A percentile compares a stretch with the other conserved stretches of the same genome.
phyloP scores from a whole-genome alignment of 805 yeast genomes.

The Ogataea paraovalis region DNA sequence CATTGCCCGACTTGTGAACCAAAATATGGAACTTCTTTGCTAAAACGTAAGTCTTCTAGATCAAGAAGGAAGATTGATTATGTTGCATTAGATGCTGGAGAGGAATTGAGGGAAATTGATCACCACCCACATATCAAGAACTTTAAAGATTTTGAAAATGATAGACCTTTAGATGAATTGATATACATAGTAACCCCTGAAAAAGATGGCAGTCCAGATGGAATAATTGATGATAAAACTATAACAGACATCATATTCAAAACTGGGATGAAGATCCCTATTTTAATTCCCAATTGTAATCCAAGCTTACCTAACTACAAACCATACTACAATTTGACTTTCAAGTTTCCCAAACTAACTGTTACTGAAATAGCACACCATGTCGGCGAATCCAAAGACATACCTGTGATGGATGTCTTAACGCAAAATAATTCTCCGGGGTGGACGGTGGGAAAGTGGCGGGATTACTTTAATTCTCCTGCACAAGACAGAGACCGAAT shows the following conservation, averaged over 20 bases:
- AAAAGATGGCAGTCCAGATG: slow-evolving; percentile 12
- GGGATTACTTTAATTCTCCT: slow-evolving; percentile 55
- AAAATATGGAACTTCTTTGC: slow-evolving; percentile 45
- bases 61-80: slow-evolving; percentile 62
- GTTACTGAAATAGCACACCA: slow-evolving; percentile 52
- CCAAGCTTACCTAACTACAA: slow-evolving; percentile 9
- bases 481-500: slow-evolving; percentile 54
- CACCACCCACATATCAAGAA: slow-evolving; percentile 54
- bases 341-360: slow-evolving; percentile 49
- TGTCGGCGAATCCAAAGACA: slow-evolving; percentile 58
- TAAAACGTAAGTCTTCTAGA: slow-evolving; percentile 53
- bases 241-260: slow-evolving; percentile 21
- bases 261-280: slow-evolving; percentile 31
- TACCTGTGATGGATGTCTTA: slow-evolving; percentile 87
- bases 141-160: slow-evolving; percentile 31
- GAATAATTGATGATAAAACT: slow-evolving; percentile 23
- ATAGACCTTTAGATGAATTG: slow-evolving; percentile 21
- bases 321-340: slow-evolving; percentile 12
- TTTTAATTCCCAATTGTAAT: slow-evolving; percentile 28
- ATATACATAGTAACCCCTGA: slow-evolving; percentile 27
- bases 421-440: slow-evolving; percentile 66
- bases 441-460: slow-evolving; percentile 75
- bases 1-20: slow-evolving; percentile 52
- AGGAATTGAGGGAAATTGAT: slow-evolving; percentile 43
- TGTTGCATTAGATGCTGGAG: slow-evolving; percentile 75